phyloP scores from a whole-genome alignment of 2,329 filamentous ascomycete genomes.

The Rutstroemia sp. region DNA sequence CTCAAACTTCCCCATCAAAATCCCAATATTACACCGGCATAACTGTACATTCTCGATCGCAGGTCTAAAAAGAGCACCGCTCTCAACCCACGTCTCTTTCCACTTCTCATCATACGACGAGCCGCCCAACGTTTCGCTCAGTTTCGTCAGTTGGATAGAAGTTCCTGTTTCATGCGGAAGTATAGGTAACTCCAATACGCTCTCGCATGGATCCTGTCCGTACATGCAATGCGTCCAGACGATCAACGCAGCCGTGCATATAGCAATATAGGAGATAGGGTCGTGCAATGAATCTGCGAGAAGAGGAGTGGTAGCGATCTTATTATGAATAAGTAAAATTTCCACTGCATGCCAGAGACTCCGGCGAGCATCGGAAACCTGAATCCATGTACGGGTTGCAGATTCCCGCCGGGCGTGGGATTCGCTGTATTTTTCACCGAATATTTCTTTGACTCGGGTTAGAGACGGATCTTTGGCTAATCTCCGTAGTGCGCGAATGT shows the following conservation, averaged over 20 bases:
- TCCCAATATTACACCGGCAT: conserved; percentile 26
- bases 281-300: conserved; percentile 20
- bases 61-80: conserved; percentile 9
- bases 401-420: conserved; percentile 18
- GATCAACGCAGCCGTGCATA: conserved; percentile 29
- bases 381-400: conserved; percentile 27
- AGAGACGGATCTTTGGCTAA: conserved; percentile 20
- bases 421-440: background rate
- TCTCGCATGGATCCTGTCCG: conserved; percentile 24
- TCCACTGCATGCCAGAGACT: conserved; percentile 31
- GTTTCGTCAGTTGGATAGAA: conserved; percentile 22
- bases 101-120: conserved; percentile 7
- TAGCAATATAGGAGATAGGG: conserved; percentile 31
- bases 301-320: background rate
- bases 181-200: background rate
- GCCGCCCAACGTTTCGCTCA: conserved; percentile 13
- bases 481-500: conserved; percentile 28
- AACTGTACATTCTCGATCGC: conserved; percentile 28
- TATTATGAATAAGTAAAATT: conserved; percentile 23
- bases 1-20: conserved; percentile 14
- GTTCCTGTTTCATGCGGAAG: background rate
- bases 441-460: background rate
- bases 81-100: conserved; percentile 20
- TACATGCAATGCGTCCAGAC: conserved; percentile 33
- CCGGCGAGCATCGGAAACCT: conserved; percentile 26